phyloP scores from a whole-genome alignment of 192 early-diverging fungal genomes.

The Lobosporangium transversale region DNA sequence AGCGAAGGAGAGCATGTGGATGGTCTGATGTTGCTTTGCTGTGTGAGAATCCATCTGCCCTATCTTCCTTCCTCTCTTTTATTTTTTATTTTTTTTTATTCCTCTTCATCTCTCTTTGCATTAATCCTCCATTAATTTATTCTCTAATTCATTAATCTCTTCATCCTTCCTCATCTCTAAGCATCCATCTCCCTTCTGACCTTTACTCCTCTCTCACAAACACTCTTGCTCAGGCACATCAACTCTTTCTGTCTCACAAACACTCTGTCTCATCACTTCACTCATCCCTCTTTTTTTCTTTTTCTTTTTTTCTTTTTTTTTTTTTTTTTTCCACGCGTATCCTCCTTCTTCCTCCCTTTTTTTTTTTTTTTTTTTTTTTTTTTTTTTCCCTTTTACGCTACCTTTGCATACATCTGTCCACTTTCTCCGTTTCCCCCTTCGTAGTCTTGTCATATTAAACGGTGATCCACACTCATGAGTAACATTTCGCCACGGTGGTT shows the following conservation, averaged over 20 bases:
- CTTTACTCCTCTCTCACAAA: too few species aligned
- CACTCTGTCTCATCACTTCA: conserved; percentile 8
- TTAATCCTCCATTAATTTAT: not conserved
- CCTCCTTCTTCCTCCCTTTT: conserved; percentile 1
- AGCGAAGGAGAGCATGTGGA: too few species aligned
- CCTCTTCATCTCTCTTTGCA: not conserved
- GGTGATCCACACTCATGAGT: conserved; percentile 14
- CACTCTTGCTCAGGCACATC: not conserved
- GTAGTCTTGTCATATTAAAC: not conserved
- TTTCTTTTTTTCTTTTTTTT: conserved; percentile 2
- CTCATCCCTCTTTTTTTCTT: not conserved
- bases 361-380: not conserved
- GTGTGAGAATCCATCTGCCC: too few species aligned
- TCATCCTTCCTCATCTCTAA: too few species aligned
- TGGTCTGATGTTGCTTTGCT: too few species aligned
- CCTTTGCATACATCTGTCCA: not conserved
- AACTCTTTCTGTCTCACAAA: not conserved
- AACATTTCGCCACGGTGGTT: conserved; percentile 34
- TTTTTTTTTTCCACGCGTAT: not conserved
- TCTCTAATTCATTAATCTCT: too few species aligned
- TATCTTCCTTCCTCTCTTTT: not conserved
- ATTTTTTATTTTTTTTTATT: too few species aligned
- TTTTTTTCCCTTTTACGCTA: too few species aligned
- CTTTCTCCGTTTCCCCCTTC: not conserved
- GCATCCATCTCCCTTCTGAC: too few species aligned